These are phyloP conservation scores for Lentinula guzmanii DNA, from an alignment of 768 basidiomycete species.

Conservation along the genomic window DNA sequence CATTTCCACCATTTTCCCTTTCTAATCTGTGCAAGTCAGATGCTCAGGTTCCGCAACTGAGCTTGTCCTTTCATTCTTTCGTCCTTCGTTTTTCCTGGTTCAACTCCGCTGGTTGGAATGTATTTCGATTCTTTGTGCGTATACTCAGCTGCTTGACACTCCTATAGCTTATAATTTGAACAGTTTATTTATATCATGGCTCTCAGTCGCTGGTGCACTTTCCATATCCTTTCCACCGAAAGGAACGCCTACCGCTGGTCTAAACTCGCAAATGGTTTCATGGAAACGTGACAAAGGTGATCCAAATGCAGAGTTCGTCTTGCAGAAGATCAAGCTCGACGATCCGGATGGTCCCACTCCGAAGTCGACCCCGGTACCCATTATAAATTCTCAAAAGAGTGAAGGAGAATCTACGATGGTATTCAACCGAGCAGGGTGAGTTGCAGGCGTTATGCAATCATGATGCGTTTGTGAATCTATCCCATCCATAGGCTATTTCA, in stretches of 20 bases:
- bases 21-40: neutral
- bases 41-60: neutral
- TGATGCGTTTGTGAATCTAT: neutral
- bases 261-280: neutral
- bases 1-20: neutral
- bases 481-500: neutral
- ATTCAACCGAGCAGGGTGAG: slow-evolving; percentile 1
- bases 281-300: neutral
- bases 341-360: neutral
- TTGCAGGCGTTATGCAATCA: neutral
- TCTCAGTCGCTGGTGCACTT: neutral
- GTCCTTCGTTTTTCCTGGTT: neutral
- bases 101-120: neutral
- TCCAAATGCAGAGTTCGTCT: neutral
- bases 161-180: neutral
- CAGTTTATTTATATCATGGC: neutral
- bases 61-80: neutral
- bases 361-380: neutral
- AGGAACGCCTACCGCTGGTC: neutral
- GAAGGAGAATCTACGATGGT: neutral
- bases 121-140: slow-evolving; percentile 1
- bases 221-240: slow-evolving; percentile 1
- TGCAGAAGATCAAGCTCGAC: slow-evolving; percentile 5
- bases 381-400: neutral
- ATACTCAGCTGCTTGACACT: neutral